Conservation (phyloP, 1,139 yeast species). For the Blastobotrys raffinosifermentans region DNA sequence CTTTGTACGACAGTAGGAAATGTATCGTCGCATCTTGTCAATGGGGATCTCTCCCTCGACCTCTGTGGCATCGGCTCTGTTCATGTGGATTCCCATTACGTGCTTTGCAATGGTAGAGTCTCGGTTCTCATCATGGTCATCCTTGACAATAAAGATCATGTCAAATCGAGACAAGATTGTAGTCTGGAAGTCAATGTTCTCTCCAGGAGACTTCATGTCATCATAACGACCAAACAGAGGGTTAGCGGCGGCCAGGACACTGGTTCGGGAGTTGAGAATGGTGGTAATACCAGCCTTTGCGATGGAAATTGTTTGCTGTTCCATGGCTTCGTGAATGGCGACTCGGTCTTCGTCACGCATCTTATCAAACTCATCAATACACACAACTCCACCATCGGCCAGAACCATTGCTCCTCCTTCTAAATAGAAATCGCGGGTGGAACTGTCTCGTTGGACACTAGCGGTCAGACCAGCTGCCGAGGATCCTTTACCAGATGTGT, state of each 20-base stretch:
- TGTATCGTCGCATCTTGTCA: slow-evolving; percentile 84
- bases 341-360: slow-evolving; percentile 99
- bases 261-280: slow-evolving; percentile 87
- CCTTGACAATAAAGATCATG: slow-evolving; percentile 96
- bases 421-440: slow-evolving; percentile 82
- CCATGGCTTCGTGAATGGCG: slow-evolving; percentile 99
- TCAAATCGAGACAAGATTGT: slow-evolving; percentile 96
- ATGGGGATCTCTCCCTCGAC: slow-evolving; percentile 86
- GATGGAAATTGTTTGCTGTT: slow-evolving; percentile 97
- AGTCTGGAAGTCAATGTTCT: slow-evolving; percentile 94
- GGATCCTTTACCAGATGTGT: slow-evolving; percentile 98
- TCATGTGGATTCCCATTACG: slow-evolving; percentile 92
- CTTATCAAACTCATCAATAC: slow-evolving; percentile 98
- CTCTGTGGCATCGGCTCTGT: slow-evolving; percentile 49
- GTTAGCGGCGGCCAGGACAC: slow-evolving; percentile 96
- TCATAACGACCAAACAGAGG: slow-evolving; percentile 96
- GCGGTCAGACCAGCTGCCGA: slow-evolving; percentile 99
- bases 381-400: slow-evolving; percentile 98
- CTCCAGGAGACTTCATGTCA: slow-evolving; percentile 94
- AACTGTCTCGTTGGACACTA: slow-evolving; percentile 86
- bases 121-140: slow-evolving; percentile 80
- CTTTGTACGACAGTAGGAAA: slow-evolving; percentile 79
- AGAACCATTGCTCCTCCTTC: slow-evolving; percentile 99
- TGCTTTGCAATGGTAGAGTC: slow-evolving; percentile 91
- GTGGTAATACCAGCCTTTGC: slow-evolving; percentile 99